phyloP scores from a whole-genome alignment of 2,329 filamentous ascomycete genomes.

The Fusarium sp. region DNA sequence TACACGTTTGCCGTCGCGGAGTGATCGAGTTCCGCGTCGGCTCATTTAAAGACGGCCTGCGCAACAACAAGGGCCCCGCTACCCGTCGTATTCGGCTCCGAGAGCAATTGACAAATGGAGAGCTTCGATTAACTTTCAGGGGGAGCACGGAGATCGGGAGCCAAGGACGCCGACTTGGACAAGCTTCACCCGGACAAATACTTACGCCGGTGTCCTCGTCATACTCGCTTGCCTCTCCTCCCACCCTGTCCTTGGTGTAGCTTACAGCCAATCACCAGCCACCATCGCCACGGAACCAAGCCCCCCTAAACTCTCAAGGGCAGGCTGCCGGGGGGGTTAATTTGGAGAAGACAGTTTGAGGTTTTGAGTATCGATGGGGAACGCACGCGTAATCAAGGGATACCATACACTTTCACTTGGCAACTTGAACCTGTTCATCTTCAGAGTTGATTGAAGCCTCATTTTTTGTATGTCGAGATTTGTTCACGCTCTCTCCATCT shows the following conservation, averaged over 20 bases:
- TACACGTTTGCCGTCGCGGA: constrained; percentile 29
- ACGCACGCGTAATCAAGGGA: constrained; percentile 39
- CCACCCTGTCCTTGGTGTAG: not conserved
- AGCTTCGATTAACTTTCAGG: not conserved
- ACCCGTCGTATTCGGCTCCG: constrained; percentile 31
- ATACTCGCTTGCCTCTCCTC: not conserved
- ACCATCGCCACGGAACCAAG: constrained; percentile 2
- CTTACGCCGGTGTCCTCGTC: constrained; percentile 12
- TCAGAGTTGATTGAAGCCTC: not conserved
- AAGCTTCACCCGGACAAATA: constrained; percentile 27
- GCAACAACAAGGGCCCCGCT: constrained; percentile 5
- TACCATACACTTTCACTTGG: not conserved
- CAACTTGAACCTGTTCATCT: constrained; percentile 3
- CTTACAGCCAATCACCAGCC: constrained; percentile 23
- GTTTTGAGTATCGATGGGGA: constrained; percentile 19
- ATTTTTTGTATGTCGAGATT: not conserved
- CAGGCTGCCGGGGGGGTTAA: constrained; percentile 5
- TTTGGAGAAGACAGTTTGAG: constrained; percentile 39
- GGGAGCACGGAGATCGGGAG: constrained; percentile 18
- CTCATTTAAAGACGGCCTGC: constrained; percentile 13
- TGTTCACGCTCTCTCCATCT: constrained; percentile 3
- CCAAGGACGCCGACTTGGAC: not conserved
- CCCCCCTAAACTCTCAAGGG: constrained; percentile 17
- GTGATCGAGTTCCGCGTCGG: constrained; percentile 40
- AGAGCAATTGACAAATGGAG: constrained; percentile 18